These are phyloP conservation scores for Astrephomene gubernaculifera DNA, from an alignment of 139 green algal species.

Conservation along the genomic window DNA sequence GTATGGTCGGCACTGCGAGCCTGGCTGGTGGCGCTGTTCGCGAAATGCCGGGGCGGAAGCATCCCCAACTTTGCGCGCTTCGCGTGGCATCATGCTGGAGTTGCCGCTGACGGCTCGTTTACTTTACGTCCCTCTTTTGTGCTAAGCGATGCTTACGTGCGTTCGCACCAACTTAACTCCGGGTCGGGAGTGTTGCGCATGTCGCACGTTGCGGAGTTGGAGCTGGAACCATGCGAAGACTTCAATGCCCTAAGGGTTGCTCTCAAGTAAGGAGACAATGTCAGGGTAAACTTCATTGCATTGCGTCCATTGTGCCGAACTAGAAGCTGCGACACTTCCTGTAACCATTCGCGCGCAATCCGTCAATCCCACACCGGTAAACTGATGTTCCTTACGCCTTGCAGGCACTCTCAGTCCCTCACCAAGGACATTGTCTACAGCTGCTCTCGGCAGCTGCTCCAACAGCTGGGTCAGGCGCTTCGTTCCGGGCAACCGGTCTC, in stretches of 20 bases:
- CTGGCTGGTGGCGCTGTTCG: not conserved
- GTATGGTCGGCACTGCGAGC: not conserved
- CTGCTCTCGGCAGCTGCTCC: constrained; percentile 14
- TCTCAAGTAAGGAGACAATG: constrained; percentile 39
- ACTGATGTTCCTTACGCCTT: too few relatives aligned
- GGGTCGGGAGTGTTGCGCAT: not conserved
- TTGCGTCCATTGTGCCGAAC: too few relatives aligned
- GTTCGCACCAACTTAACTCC: not conserved
- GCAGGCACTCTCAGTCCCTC: not conserved
- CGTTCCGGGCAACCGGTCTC: not conserved
- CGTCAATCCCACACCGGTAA: too few relatives aligned
- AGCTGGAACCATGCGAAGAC: constrained; percentile 26
- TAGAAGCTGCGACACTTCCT: too few relatives aligned
- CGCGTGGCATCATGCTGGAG: not conserved
- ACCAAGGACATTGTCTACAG: not conserved
- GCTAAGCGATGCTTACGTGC: not conserved
- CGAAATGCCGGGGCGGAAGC: not conserved
- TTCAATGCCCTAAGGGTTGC: constrained; percentile 7
- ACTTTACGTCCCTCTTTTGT: not conserved
- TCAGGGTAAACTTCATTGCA: too few relatives aligned
- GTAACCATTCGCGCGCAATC: too few relatives aligned
- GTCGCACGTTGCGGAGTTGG: not conserved
- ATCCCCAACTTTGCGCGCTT: constrained; percentile 1
- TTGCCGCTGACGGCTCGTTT: too few relatives aligned
- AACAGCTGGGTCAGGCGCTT: constrained; percentile 7